These are phyloP conservation scores for Petrea volubilis DNA, from an alignment of 257 asterid species.

Conservation along the genomic window DNA sequence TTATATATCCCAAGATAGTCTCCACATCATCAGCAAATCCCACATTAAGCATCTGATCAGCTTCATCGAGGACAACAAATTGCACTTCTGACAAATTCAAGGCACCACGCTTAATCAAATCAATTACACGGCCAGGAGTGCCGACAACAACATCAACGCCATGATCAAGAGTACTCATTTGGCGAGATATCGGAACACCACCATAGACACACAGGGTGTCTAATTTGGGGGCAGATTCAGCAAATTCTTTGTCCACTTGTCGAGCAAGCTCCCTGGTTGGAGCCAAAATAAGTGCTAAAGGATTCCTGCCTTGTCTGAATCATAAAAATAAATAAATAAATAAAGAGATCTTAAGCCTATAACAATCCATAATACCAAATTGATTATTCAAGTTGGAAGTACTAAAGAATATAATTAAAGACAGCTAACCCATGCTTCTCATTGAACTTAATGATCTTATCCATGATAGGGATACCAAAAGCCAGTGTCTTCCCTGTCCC, in stretches of 20 bases:
- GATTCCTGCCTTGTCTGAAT: conserved; percentile 79
- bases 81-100: conserved; percentile 67
- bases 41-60: conserved; percentile 98
- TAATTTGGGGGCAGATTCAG: conserved; percentile 66
- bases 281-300: conserved; percentile 77
- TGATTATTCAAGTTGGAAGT: not conserved
- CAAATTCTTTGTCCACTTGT: conserved; percentile 93
- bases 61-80: conserved; percentile 92
- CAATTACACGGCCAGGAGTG: conserved; percentile 93
- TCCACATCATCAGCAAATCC: conserved; percentile 98
- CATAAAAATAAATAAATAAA: conserved; percentile 16
- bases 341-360: not conserved
- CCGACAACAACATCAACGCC: conserved; percentile 92
- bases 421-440: conserved; percentile 71
- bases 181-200: conserved; percentile 75
- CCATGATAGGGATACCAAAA: conserved; percentile 79
- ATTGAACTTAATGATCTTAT: conserved; percentile 67
- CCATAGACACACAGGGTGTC: conserved; percentile 92
- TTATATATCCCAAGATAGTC: conserved; percentile 68
- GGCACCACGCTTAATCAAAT: conserved; percentile 85
- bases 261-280: conserved; percentile 94
- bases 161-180: conserved; percentile 77
- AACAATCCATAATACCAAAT: not conserved
- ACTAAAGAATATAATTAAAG: not conserved
- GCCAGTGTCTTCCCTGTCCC: conserved; percentile 97